Evolutionary conservation across 2,329 filamentous ascomycete species (phyloP), one percentile per base, ranked within the genome.

Genomic region (Xylaria sp.): DNA sequence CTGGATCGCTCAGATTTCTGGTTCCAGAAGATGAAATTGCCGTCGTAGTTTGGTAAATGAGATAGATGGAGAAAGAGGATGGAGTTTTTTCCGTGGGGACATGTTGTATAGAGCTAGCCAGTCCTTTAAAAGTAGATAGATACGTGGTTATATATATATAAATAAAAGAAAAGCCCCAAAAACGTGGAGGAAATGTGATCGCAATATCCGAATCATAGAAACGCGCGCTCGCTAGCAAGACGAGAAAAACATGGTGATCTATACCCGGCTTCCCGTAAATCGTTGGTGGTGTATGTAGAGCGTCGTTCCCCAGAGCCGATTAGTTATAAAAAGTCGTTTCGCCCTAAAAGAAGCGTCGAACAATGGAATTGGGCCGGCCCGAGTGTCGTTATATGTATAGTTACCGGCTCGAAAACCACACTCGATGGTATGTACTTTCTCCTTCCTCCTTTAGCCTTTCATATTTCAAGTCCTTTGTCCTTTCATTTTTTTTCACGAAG

Each of bases 11-110:
- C n/a, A n/a, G n/a, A n/a, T n/a, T n/a, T n/a, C n/a, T n/a, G n/a
- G n/a, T n/a, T n/a, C 53, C 13, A 25, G 29, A 23, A 6, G 18
- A 55, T 50, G 25, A 27, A 16, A n/a, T 18, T n/a, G n/a, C n/a
- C 32, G 13, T 21, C 25, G 25, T 9, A 5, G 25, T 29, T n/a
- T 35, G 25, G 6, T 8, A 32, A n/a, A 32, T 6, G 50, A 9
- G 50, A 53, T n/a, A 53, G 25, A 53, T 8, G 50, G 8, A 21
- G 16, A 40, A 13, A 18, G 21, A 6, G 40, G n/a, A 13, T 9
- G 27, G 21, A 2, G 32, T n/a, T 18, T 18, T 60, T 63, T 60
- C 65, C 54, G 47, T 27, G 65, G 60, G 60, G 55, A 63, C 47
- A 54, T 40, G n/a, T 23, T 44, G 12, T 50, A 27, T 59, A 8